Conservation (phyloP, 208 protist genomes). For the Trypanosoma lewisi region DNA sequence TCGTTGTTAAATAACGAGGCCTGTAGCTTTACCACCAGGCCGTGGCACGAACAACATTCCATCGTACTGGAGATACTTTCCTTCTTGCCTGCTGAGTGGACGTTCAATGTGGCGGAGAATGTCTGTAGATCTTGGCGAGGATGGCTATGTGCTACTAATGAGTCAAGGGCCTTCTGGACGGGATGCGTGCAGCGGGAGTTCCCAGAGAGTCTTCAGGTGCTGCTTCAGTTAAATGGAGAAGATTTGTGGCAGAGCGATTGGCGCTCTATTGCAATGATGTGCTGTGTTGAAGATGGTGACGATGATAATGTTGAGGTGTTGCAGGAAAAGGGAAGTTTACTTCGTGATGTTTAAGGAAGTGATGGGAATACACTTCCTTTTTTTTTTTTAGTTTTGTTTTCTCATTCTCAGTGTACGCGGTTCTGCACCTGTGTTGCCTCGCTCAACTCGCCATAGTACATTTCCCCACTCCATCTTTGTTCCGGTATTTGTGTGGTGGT, state of each 20-base stretch:
- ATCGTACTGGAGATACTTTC: conserved; percentile 63
- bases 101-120: conserved; percentile 52
- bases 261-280: conserved; percentile 74
- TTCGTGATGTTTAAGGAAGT: not conserved
- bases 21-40: not conserved
- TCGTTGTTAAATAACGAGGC: not conserved
- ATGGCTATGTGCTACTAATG: conserved; percentile 48
- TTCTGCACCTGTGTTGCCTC: no score
- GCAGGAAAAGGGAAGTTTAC: not conserved
- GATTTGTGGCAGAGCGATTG: conserved; percentile 62
- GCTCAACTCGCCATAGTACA: no score
- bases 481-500: no score
- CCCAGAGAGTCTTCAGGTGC: conserved; percentile 31
- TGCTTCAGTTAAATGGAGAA: conserved; percentile 36
- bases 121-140: conserved; percentile 61
- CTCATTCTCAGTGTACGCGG: no score
- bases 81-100: conserved; percentile 53
- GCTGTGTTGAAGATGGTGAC: conserved; percentile 38
- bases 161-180: conserved; percentile 68
- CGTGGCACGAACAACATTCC: conserved; percentile 30
- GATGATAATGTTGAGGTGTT: not conserved
- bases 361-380: no score
- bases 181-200: conserved; percentile 77
- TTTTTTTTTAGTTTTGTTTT: no score
- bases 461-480: no score